A percentile compares a stretch with the other conserved stretches of the same genome.
These are phyloP conservation scores for Calonectria henricotiae DNA, from an alignment of 2,329 filamentous ascomycete genomes.

Conservation along the genomic window DNA sequence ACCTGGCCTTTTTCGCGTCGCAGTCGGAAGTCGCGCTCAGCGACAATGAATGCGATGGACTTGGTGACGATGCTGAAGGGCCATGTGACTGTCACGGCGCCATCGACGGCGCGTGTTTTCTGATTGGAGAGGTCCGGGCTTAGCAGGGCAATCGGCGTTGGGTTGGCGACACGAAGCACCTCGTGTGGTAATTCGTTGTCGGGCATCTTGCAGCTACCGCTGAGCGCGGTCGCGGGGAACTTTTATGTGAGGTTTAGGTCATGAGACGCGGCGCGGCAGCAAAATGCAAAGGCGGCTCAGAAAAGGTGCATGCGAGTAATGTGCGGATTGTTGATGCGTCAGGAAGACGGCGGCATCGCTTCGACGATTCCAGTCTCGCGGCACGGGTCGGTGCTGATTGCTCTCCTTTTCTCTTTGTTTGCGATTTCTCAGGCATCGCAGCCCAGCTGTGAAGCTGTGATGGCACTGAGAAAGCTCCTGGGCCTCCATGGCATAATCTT, in stretches of 20 bases:
- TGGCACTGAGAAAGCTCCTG: constrained; percentile 2
- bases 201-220: constrained; percentile 49
- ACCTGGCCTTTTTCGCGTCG: constrained; percentile 86
- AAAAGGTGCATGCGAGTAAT: background rate
- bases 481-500: constrained; percentile 33
- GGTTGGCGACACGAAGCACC: constrained; percentile 52
- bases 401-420: constrained; percentile 32
- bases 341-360: constrained; percentile 24
- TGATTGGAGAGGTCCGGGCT: constrained; percentile 64
- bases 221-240: constrained; percentile 42
- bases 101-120: constrained; percentile 70
- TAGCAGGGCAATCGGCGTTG: constrained; percentile 72
- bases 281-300: constrained; percentile 3
- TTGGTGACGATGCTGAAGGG: constrained; percentile 87
- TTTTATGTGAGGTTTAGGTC: constrained; percentile 38
- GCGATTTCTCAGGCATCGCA: constrained; percentile 24
- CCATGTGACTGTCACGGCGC: constrained; percentile 89
- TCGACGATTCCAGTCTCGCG: constrained; percentile 7
- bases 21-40: constrained; percentile 87
- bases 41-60: constrained; percentile 84
- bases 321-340: background rate
- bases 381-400: constrained; percentile 10
- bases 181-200: constrained; percentile 44
- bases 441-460: constrained; percentile 43
- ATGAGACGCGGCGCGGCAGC: constrained; percentile 31